Evolutionary conservation across 176 grass and related monocot species (phyloP), one percentile per base, ranked within the genome.

Genomic region (Oryza longistaminata): DNA sequence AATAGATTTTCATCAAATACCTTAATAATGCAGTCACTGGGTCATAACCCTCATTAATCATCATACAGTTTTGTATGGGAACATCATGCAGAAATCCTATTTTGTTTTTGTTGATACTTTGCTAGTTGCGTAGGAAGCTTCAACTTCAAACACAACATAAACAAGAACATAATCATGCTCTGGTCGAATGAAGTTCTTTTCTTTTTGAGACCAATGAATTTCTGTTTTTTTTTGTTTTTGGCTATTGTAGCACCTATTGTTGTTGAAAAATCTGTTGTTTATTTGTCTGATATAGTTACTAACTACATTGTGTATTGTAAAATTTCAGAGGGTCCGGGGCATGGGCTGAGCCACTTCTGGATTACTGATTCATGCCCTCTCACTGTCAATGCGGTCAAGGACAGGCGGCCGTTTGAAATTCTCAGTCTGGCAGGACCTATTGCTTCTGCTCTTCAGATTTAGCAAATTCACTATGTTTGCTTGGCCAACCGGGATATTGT

Each of bases 291-390:
- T 68, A 12, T 68, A 31, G 85, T 27, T 55, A 49, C 46, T 49
- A 73, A 52, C 33, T 21, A 43, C 29, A 44, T 68, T 75, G 58
- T 11, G 33, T 61, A 37, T 31, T 66, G 16, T 80, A 34, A 73
- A 53, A n/a, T 86, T 88, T 69, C 86, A 96, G 91, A 95, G 52
- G 88, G 86, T 6, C 88, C 84, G 12, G 89, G 85, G 50, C 82
- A 94, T 69, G 82, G 83, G 43, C 90, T 96, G 68, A 85, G 87
- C 79, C 83, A 99, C 77, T 99, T 98, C 85, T 96, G 96, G 96
- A 92, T 99, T 60, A 99, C 96, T 4, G 93, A 99, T 80, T 99
- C 96, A 7, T 99, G 96, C 75, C 93, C 93, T 22, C 85, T 91
- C 45, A 96, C 93, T 8, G 90, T 92, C 46, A 89, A 95, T 50